A percentile compares a stretch with the other conserved stretches of the same genome.
Evolutionary conservation across 768 basidiomycete genomes (phyloP).

Genomic region (Saitozyma podzolica): DNA sequence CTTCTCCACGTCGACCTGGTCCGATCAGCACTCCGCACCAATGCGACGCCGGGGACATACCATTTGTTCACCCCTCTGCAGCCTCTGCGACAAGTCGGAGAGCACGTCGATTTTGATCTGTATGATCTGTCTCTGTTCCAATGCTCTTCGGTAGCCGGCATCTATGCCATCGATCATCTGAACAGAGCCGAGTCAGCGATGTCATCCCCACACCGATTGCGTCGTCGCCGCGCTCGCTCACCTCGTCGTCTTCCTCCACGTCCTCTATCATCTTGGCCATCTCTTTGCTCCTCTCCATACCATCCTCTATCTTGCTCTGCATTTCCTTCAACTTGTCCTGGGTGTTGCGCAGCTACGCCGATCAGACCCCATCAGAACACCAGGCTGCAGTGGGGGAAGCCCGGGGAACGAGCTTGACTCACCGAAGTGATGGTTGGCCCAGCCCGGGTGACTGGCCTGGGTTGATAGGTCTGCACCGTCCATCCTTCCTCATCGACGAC

Average conservation of each 20-base stretch:
- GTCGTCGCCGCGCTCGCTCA: background rate
- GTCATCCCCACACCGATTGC: background rate
- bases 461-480: constrained; percentile 32
- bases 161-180: constrained; percentile 30
- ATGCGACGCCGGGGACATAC: constrained; percentile 12
- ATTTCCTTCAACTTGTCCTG: constrained; percentile 19
- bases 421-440: constrained; percentile 6
- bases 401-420: background rate
- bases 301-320: constrained; percentile 19
- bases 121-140: constrained; percentile 21
- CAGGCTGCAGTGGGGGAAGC: too few species aligned
- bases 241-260: constrained; percentile 22
- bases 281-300: constrained; percentile 19
- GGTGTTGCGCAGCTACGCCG: constrained; percentile 12
- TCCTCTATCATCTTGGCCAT: constrained; percentile 31
- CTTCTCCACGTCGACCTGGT: constrained; percentile 20
- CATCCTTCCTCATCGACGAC: constrained; percentile 25
- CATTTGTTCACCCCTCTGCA: constrained; percentile 14
- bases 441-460: constrained; percentile 11
- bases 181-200: background rate
- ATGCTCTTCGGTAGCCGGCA: constrained; percentile 9
- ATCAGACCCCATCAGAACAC: too few species aligned
- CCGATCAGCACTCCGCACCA: constrained; percentile 4
- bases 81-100: constrained; percentile 7
- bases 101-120: constrained; percentile 24